These are phyloP conservation scores for Oryza nivara DNA, from an alignment of 176 grass and related monocot genomes.

Conservation along the genomic window DNA sequence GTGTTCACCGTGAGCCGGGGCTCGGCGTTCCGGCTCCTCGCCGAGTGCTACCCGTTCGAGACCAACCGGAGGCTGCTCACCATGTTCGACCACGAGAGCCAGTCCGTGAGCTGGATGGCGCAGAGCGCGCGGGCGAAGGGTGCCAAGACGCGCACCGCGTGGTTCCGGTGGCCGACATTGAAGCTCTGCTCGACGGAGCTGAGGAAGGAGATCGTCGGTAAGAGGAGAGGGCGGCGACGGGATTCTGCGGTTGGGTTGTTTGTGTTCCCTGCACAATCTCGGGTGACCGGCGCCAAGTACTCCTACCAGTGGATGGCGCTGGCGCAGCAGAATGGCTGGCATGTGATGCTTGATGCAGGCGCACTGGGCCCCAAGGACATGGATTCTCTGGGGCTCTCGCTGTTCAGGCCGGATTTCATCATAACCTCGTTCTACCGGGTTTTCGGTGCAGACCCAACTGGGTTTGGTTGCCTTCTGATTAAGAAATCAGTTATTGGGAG, in stretches of 20 bases:
- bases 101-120: constrained; percentile 95
- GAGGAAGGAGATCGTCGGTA: constrained; percentile 83
- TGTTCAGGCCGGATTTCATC: constrained; percentile 95
- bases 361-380: constrained; percentile 98
- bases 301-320: constrained; percentile 99
- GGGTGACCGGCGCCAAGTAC: constrained; percentile 96
- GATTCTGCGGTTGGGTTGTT: constrained; percentile 78
- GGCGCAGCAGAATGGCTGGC: constrained; percentile 99
- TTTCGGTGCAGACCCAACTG: constrained; percentile 92
- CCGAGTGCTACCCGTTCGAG: constrained; percentile 92
- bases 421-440: constrained; percentile 96
- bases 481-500: constrained; percentile 96
- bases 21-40: constrained; percentile 85
- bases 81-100: constrained; percentile 99
- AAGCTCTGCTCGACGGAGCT: constrained; percentile 84
- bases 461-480: constrained; percentile 97
- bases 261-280: constrained; percentile 94
- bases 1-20: constrained; percentile 95
- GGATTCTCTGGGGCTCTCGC: constrained; percentile 93
- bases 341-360: constrained; percentile 96
- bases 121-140: constrained; percentile 88
- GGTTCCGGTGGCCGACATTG: constrained; percentile 92
- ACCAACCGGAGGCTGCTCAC: constrained; percentile 92
- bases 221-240: constrained; percentile 74
- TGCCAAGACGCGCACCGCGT: constrained; percentile 73